Evolutionary conservation across 2,329 filamentous ascomycete species (phyloP).

Genomic region (Arthrobotrys sphaeroides): DNA sequence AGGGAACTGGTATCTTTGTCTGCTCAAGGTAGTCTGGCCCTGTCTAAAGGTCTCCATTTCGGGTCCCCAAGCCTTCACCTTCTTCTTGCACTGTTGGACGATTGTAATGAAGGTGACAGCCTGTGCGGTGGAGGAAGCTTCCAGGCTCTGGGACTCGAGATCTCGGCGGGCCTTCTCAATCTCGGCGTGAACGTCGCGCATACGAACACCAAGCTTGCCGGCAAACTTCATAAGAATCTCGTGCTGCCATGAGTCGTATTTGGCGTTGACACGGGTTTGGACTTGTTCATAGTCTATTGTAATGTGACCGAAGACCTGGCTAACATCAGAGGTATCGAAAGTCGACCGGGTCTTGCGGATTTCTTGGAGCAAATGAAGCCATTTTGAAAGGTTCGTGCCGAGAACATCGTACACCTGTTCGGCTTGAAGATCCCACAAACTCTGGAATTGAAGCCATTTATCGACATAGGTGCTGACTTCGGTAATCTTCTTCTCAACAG

Average conservation of each 20-base stretch:
- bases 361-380: slow-evolving; percentile 95
- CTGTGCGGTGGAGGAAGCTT: slow-evolving; percentile 93
- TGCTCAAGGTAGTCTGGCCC: slow-evolving; percentile 88
- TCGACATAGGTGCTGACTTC: slow-evolving; percentile 88
- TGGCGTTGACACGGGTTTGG: slow-evolving; percentile 97
- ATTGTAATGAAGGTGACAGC: slow-evolving; percentile 98
- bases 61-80: slow-evolving; percentile 91
- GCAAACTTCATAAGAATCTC: slow-evolving; percentile 96
- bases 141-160: slow-evolving; percentile 88
- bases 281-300: slow-evolving; percentile 98
- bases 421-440: slow-evolving; percentile 94
- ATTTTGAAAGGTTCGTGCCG: slow-evolving; percentile 88
- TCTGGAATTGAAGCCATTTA: slow-evolving; percentile 98
- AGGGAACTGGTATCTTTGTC: slow-evolving; percentile 93
- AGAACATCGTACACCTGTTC: slow-evolving; percentile 93
- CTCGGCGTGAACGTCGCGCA: slow-evolving; percentile 90
- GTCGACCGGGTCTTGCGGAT: slow-evolving; percentile 94
- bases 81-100: slow-evolving; percentile 93
- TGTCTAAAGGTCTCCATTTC: slow-evolving; percentile 96
- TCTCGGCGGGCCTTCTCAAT: slow-evolving; percentile 90
- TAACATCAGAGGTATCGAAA: slow-evolving; percentile 96
- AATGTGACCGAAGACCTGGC: slow-evolving; percentile 89
- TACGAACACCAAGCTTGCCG: slow-evolving; percentile 82
- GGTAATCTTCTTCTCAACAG: slow-evolving; percentile 82
- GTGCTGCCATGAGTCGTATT: slow-evolving; percentile 99